Base-by-base conservation (phyloP, 208 protist species). In the Vickermania ingenoplastis region DNA sequence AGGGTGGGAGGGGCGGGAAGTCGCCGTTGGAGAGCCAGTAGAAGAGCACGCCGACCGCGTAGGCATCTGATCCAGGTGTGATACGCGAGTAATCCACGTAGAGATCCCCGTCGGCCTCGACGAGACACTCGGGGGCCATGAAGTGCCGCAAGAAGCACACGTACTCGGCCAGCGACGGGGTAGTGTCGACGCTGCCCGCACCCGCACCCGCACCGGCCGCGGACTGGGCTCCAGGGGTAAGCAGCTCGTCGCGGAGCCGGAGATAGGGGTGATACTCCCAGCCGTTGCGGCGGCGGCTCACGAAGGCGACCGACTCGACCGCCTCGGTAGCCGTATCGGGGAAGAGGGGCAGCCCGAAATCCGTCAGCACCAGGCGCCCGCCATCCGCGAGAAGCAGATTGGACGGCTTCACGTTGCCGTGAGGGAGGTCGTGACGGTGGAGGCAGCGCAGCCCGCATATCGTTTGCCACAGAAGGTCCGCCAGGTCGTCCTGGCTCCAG, bases 361-460 rank as follows among this genome's bases (percentile, higher is more conserved):
- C 63, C 3, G 61, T 69, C 21, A 79, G 23, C 2, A 23, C 53
- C 5, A 59, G 65, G 54, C 66, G 61, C 17, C 55, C 49, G 3
- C 53, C 27, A 3, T 24, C 49, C 5, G 53, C n/a, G 2, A 88
- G 57, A 14, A 88, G n/a, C 14, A 88, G 60, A 59, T 76, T 83
- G 64, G 67, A 75, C 2, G 73, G 74, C 24, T 78, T 81, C 41
- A 88, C 27, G 41, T 78, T 77, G 24, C 81, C 81, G 69, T 88
- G 81, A 0, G 69, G 23, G 7, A 72, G 21, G 1, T 61, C 58
- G 27, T 58, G 31, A 1, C 31, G 14, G 57, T 79, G 73, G 22
- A 73, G 52, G 59, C 56, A 65, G 0, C 57, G 3, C 23, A 79
- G 25, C 14, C 57, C 63, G 25, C 17, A 41, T 14, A 57, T 55